These are phyloP conservation scores for Leptodontidium sp. DNA, from an alignment of 2,329 filamentous ascomycete genomes.

Conservation along the genomic window DNA sequence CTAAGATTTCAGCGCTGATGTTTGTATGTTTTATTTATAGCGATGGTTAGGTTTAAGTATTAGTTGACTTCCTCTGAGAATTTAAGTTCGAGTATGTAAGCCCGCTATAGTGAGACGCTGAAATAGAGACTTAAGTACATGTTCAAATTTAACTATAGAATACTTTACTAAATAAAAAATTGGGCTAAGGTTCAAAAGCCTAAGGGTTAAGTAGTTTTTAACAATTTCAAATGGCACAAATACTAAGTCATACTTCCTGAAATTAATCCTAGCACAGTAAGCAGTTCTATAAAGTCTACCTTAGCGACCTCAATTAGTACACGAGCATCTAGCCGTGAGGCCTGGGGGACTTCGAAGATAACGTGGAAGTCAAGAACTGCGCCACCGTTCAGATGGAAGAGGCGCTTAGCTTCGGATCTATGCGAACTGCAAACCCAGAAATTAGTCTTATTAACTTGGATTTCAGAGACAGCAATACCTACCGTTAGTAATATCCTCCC, in stretches of 20 bases:
- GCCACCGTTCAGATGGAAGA: background rate
- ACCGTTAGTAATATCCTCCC: background rate
- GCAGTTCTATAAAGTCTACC: background rate
- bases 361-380: background rate
- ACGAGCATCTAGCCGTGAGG: background rate
- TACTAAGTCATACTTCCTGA: background rate
- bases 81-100: too few species aligned
- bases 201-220: too few species aligned
- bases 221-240: background rate
- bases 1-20: too few species aligned
- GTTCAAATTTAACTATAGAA: background rate
- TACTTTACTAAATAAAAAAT: background rate
- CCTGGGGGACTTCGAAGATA: background rate
- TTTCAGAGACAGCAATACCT: background rate
- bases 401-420: background rate
- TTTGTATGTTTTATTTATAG: too few species aligned
- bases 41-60: too few species aligned
- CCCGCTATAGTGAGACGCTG: too few species aligned
- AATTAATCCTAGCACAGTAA: background rate
- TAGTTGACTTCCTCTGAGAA: too few species aligned
- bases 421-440: background rate
- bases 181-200: background rate
- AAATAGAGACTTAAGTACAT: background rate
- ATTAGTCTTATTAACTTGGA: background rate
- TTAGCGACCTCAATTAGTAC: background rate